These are phyloP conservation scores for Oryza meyeriana DNA, from an alignment of 176 grass and related monocot genomes.

Conservation along the genomic window DNA sequence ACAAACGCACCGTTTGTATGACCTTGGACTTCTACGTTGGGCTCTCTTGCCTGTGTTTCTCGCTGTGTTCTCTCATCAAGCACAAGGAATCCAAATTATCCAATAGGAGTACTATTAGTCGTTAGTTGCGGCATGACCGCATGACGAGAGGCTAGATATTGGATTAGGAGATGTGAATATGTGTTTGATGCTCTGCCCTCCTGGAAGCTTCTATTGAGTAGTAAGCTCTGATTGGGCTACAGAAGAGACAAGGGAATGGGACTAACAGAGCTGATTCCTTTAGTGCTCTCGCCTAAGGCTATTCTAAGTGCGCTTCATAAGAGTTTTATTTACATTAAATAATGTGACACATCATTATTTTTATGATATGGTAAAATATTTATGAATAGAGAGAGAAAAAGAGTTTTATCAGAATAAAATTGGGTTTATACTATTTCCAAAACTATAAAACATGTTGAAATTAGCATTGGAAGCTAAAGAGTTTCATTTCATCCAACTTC, in stretches of 20 bases:
- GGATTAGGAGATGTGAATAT: constrained; percentile 6
- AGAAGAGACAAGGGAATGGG: background rate
- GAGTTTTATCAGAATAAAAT: too few relatives aligned
- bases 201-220: constrained; percentile 4
- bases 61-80: background rate
- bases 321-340: too few relatives aligned
- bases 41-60: background rate
- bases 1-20: constrained; percentile 44
- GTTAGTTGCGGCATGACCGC: background rate
- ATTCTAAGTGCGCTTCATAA: too few relatives aligned
- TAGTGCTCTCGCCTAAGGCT: background rate
- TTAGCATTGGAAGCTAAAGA: too few relatives aligned
- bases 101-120: background rate
- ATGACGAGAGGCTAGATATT: background rate
- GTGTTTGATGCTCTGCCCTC: background rate
- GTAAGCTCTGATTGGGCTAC: background rate
- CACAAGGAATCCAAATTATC: background rate
- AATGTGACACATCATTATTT: too few relatives aligned
- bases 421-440: too few relatives aligned
- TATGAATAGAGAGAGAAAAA: too few relatives aligned
- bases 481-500: too few relatives aligned
- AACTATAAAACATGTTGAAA: too few relatives aligned
- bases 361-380: too few relatives aligned
- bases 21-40: background rate
- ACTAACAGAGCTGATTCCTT: background rate